A percentile compares a stretch with the other conserved stretches of the same genome.
phyloP scores from a whole-genome alignment of 345 rosid genomes.

The Salix suchowensis region DNA sequence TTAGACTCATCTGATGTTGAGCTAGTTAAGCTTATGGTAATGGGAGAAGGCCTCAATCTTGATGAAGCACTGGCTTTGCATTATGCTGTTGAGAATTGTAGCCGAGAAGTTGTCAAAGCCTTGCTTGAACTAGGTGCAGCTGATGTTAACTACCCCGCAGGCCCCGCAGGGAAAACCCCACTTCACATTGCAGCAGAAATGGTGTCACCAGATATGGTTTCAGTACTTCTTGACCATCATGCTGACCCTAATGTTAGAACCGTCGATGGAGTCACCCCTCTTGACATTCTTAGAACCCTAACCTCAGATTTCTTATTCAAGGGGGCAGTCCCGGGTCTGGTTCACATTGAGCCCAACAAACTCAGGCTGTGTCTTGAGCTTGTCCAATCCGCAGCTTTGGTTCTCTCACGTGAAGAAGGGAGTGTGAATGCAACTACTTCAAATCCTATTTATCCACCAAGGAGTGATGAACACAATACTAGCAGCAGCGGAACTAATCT shows the following conservation, averaged over 20 bases:
- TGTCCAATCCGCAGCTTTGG: slow-evolving; percentile 97
- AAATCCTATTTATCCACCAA: slow-evolving; percentile 49
- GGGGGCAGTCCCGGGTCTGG: slow-evolving; percentile 93
- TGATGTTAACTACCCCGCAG: slow-evolving; percentile 90
- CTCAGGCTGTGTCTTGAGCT: slow-evolving; percentile 93
- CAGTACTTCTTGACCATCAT: slow-evolving; percentile 90
- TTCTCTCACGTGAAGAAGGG: slow-evolving; percentile 95
- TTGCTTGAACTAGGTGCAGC: slow-evolving; percentile 98
- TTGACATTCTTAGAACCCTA: slow-evolving; percentile 85
- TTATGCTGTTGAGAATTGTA: slow-evolving; percentile 94
- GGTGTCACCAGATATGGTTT: slow-evolving; percentile 99
- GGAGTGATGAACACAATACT: slow-evolving; percentile 62
- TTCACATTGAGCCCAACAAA: slow-evolving; percentile 93
- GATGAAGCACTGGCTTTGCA: slow-evolving; percentile 91
- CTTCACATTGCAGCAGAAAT: slow-evolving; percentile 94
- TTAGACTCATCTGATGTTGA: slow-evolving; percentile 95
- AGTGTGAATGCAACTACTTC: slow-evolving; percentile 42
- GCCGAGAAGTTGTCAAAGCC: slow-evolving; percentile 95
- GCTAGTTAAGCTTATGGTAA: slow-evolving; percentile 94
- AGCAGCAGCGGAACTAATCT: slow-evolving; percentile 45
- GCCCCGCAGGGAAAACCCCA: slow-evolving; percentile 85
- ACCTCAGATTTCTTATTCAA: slow-evolving; percentile 99
- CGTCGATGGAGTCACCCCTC: slow-evolving; percentile 88
- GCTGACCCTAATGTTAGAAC: slow-evolving; percentile 93
- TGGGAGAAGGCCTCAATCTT: slow-evolving; percentile 99